Evolutionary conservation across 176 grass and related monocot species (phyloP).

Genomic region (Zea luxurians): DNA sequence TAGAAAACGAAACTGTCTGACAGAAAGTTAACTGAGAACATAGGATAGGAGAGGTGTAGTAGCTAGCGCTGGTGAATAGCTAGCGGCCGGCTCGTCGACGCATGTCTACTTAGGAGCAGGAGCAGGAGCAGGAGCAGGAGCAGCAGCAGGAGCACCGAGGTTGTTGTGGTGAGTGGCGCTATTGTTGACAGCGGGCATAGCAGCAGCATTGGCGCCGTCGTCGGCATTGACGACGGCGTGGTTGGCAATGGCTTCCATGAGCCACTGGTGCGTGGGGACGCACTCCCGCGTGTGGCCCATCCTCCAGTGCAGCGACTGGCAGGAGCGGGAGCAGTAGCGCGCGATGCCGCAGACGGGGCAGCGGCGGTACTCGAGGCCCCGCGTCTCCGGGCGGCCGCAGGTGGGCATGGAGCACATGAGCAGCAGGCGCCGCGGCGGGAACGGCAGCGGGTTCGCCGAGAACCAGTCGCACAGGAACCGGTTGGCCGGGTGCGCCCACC

Average conservation of each 20-base stretch:
- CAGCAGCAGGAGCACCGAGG: no score
- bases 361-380: conserved; percentile 43
- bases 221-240: neutral
- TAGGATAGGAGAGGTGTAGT: no score
- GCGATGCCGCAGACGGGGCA: conserved; percentile 36
- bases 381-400: conserved; percentile 43
- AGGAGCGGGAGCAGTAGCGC: conserved; percentile 50
- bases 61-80: no score
- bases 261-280: conserved; percentile 33
- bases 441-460: neutral
- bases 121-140: no score
- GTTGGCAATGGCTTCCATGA: neutral
- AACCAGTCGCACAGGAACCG: conserved; percentile 53
- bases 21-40: no score
- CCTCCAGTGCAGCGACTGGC: conserved; percentile 49
- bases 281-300: conserved; percentile 40
- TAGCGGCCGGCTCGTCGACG: no score
- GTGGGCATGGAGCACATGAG: conserved; percentile 39
- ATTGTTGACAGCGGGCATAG: no score
- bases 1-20: no score
- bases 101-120: no score
- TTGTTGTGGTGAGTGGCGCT: no score
- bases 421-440: neutral
- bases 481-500: conserved; percentile 44
- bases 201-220: no score